These are phyloP conservation scores for Acarospora socialis DNA, from an alignment of 2,329 filamentous ascomycete species.

Conservation along the genomic window DNA sequence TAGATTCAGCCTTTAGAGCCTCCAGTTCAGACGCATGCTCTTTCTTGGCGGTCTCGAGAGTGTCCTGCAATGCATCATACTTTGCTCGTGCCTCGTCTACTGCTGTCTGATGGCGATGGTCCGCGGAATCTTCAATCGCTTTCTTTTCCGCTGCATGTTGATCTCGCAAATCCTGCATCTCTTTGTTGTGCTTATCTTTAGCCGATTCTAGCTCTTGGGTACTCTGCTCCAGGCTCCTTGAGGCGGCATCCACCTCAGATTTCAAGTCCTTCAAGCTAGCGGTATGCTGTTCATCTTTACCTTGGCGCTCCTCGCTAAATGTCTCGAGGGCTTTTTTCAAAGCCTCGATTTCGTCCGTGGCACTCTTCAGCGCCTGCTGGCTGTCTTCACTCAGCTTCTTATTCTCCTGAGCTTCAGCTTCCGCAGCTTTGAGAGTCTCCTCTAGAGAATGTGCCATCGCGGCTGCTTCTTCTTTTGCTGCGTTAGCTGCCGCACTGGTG, in stretches of 20 bases:
- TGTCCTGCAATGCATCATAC: too few species aligned
- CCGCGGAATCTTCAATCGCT: too few species aligned
- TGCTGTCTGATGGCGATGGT: too few species aligned
- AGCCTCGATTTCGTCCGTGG: not conserved
- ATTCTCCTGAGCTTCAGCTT: not conserved
- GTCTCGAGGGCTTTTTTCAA: constrained; percentile 1
- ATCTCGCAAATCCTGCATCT: too few species aligned
- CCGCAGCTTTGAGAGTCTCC: not conserved
- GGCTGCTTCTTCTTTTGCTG: too few species aligned
- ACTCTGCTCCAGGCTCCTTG: not conserved
- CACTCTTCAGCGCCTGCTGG: not conserved
- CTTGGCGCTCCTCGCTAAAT: not conserved
- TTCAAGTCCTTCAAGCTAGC: not conserved
- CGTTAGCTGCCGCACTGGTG: too few species aligned
- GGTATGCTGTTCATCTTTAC: not conserved
- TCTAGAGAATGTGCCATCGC: too few species aligned
- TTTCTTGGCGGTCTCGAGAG: constrained; percentile 2
- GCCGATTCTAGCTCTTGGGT: not conserved
- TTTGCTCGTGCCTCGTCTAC: too few species aligned
- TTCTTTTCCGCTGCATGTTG: too few species aligned
- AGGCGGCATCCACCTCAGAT: not conserved
- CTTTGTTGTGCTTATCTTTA: too few species aligned
- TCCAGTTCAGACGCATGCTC: not conserved
- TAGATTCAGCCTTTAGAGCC: not conserved
- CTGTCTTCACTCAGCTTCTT: not conserved